phyloP scores from a whole-genome alignment of 2,329 filamentous ascomycete genomes.

The Thyridium curvatum region DNA sequence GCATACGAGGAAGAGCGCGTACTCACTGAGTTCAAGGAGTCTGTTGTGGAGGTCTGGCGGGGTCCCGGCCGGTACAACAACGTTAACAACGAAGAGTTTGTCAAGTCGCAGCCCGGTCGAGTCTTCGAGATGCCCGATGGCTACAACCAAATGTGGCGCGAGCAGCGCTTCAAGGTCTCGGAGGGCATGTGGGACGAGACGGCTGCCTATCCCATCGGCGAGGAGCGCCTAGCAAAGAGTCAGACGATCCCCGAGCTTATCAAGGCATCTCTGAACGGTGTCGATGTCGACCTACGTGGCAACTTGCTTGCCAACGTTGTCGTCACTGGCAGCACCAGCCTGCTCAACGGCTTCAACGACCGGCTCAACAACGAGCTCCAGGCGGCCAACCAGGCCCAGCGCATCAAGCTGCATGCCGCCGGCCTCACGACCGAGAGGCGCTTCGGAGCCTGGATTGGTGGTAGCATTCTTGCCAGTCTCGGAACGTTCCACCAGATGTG shows the following conservation, averaged over 20 bases:
- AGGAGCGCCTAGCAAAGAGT: constrained; percentile 50
- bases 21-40: constrained; percentile 95
- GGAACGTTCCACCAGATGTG: constrained; percentile 99
- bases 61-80: constrained; percentile 63
- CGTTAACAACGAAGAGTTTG: constrained; percentile 70
- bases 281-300: constrained; percentile 84
- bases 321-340: constrained; percentile 79
- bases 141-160: constrained; percentile 89
- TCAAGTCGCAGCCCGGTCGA: constrained; percentile 66
- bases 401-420: constrained; percentile 83
- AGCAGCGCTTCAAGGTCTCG: constrained; percentile 77
- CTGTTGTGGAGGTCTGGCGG: constrained; percentile 88
- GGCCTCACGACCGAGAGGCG: constrained; percentile 81
- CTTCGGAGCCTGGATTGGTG: constrained; percentile 95
- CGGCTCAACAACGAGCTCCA: constrained; percentile 80
- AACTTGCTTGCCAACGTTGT: constrained; percentile 85
- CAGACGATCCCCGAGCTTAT: constrained; percentile 84
- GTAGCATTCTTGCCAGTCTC: constrained; percentile 89
- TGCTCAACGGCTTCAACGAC: constrained; percentile 90
- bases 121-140: constrained; percentile 97
- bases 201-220: constrained; percentile 54
- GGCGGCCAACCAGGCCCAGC: constrained; percentile 73
- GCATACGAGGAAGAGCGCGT: constrained; percentile 86
- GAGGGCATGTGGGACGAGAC: constrained; percentile 90
- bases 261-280: constrained; percentile 65